phyloP scores from a whole-genome alignment of 139 green algal genomes.

The Chlorella ohadii region DNA sequence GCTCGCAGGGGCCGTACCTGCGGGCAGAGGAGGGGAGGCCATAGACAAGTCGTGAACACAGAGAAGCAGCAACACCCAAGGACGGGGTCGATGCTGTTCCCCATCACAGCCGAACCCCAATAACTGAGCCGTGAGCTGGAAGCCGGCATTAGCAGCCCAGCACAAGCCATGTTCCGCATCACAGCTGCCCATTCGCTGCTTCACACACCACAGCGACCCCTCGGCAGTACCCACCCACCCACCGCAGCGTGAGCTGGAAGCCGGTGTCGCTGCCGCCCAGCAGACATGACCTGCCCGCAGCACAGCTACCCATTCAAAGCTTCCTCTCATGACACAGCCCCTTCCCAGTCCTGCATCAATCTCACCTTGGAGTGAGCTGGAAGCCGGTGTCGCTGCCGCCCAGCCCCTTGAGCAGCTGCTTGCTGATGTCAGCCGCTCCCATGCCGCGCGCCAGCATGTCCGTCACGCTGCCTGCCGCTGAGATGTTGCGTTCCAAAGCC shows the following conservation, averaged over 20 bases:
- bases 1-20: conserved; percentile 86
- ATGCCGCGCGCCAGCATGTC: conserved; percentile 72
- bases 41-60: not conserved
- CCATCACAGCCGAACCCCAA: no score
- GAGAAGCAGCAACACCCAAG: not conserved
- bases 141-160: no score
- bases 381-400: conserved; percentile 53
- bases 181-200: not conserved
- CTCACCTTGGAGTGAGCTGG: no score
- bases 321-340: no score
- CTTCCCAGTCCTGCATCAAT: no score
- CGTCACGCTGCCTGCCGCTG: conserved; percentile 62
- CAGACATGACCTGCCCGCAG: no score
- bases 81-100: no score
- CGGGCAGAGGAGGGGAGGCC: not conserved
- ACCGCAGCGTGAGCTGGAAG: conserved; percentile 60
- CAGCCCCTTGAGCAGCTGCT: conserved; percentile 73
- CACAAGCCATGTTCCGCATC: no score
- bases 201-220: no score
- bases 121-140: no score
- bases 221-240: not conserved
- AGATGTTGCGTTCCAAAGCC: conserved; percentile 85
- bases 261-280: conserved; percentile 56
- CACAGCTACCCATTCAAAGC: no score
- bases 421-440: conserved; percentile 66